Base-by-base conservation (phyloP, 345 rosid species). In the Gossypium arboreum region DNA sequence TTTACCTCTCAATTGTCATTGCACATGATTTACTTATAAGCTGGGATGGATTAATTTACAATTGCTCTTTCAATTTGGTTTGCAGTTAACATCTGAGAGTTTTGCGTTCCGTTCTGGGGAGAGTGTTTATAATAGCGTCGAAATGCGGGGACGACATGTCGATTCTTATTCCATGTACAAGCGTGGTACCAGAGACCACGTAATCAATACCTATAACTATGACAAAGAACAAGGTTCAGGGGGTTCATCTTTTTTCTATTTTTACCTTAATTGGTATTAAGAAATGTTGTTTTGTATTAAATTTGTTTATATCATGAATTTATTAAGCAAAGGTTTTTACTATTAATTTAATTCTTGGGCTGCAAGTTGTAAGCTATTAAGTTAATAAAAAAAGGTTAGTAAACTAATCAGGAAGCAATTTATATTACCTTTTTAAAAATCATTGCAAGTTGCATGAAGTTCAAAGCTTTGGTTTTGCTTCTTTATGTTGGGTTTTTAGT, bases 121-220 rank as follows among this genome's bases (percentile, higher is more conserved):
- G 20, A 82, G 39, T 34, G 71, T n/a, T 55, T 39, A 63, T 45
- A 45, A 60, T 45, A 70, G 74, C 75, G 67, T 82, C 55, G 85
- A 85, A 2, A 85, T 91, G 89, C 88, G 95, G 71, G 95, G 88
- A 55, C 92, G 94, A 65, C 87, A 91, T 74, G 67, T 79, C 17
- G 95, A 90, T 63, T 68, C 75, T 3, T 64, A 62, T 61, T 67
- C 72, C 50, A 73, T 51, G 68, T 73, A 78, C 77, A 91, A 87
- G 84, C 94, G 92, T 76, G 88, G 86, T 12, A 83, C 87, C 29
- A 86, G 76, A 77, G 97, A 88, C 25, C 60, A 63, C 66, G 44
- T 57, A 9, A 57, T 84, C 50, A 77, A 79, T 77, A 75, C 61
- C 27, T 57, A 57, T 22, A 12, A 76, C 57, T 76, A 80, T 59